These are phyloP conservation scores for Haplographium delicatum DNA, from an alignment of 495 filamentous ascomycete species.

Conservation along the genomic window DNA sequence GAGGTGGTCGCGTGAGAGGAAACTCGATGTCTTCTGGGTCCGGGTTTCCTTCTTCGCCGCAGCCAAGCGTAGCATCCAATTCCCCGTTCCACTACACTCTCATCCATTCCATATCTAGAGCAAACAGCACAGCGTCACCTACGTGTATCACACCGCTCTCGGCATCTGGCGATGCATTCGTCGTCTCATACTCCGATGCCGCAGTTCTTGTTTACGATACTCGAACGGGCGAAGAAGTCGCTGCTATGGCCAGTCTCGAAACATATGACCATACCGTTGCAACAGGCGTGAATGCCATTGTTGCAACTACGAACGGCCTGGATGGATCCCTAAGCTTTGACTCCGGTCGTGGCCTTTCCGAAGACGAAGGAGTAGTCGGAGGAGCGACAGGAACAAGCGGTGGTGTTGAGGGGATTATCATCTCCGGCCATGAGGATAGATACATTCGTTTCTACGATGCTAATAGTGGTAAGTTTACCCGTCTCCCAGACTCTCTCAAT, in stretches of 20 bases:
- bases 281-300: constrained; percentile 87
- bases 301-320: constrained; percentile 75
- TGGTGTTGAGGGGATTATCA: constrained; percentile 85
- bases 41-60: constrained; percentile 84
- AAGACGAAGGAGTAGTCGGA: constrained; percentile 63
- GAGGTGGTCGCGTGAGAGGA: constrained; percentile 72
- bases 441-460: constrained; percentile 97
- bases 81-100: constrained; percentile 57
- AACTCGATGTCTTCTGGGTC: constrained; percentile 89
- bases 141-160: constrained; percentile 90
- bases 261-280: constrained; percentile 82
- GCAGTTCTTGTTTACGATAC: constrained; percentile 90
- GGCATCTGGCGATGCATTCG: constrained; percentile 81
- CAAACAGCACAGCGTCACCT: constrained; percentile 65
- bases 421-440: constrained; percentile 91
- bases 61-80: constrained; percentile 70
- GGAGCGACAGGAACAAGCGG: constrained; percentile 80
- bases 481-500: not conserved
- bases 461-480: constrained; percentile 79
- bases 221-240: constrained; percentile 82
- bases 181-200: constrained; percentile 87
- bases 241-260: constrained; percentile 84
- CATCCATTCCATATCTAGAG: constrained; percentile 74
- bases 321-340: constrained; percentile 65
- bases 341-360: constrained; percentile 51